These are phyloP conservation scores for Stramenopiles sp. DNA, from an alignment of 352 stramenopile species.

Conservation along the genomic window DNA sequence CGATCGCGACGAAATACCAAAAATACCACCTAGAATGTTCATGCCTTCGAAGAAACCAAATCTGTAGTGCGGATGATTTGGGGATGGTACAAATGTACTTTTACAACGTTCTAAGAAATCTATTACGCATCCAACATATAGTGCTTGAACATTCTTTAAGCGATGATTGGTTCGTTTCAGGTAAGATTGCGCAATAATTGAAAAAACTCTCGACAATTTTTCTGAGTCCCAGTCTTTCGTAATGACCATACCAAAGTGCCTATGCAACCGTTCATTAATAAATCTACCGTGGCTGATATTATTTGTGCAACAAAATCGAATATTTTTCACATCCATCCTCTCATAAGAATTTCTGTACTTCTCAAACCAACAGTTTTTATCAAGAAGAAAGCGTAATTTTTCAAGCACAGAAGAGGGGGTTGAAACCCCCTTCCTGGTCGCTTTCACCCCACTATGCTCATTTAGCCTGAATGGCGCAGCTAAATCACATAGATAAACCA, in stretches of 20 bases:
- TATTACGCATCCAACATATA: neutral
- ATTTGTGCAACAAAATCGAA: neutral
- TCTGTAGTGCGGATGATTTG: neutral
- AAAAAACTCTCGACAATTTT: neutral
- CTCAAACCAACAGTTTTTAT: neutral
- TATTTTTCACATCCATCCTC: neutral
- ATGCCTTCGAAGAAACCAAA: neutral
- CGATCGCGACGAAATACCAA: neutral
- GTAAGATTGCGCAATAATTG: neutral
- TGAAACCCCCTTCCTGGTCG: too few relatives aligned
- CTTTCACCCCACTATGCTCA: too few relatives aligned
- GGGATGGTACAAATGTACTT: neutral
- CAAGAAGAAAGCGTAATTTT: neutral
- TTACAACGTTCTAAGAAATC: neutral
- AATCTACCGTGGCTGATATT: too few relatives aligned
- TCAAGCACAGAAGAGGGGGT: too few relatives aligned
- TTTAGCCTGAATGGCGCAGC: too few relatives aligned
- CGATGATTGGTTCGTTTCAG: neutral
- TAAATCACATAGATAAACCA: too few relatives aligned
- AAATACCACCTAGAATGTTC: neutral
- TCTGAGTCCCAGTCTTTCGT: neutral
- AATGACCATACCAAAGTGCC: neutral
- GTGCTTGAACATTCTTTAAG: neutral
- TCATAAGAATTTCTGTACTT: neutral
- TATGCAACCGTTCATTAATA: neutral